Percentiles rank a stretch among this genome's conserved stretches.
Evolutionary conservation across 2,329 filamentous ascomycete species (phyloP).

Genomic region (Exutisphaerella laricina): DNA sequence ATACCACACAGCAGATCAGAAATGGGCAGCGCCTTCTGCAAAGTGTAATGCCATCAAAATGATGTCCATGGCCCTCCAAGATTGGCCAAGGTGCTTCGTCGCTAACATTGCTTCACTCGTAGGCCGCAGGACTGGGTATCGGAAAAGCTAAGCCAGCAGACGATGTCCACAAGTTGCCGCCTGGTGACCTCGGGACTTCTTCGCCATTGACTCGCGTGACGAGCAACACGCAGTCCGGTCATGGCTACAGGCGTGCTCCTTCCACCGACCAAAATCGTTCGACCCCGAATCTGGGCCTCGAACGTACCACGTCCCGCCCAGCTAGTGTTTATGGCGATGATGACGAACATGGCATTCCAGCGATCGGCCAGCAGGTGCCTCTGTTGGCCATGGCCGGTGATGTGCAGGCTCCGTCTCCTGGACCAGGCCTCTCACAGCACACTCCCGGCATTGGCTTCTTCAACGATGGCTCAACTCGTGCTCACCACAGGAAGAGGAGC

Average conservation of each 20-base stretch:
- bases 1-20: too few species aligned
- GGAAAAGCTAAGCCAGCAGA: conserved; percentile 55
- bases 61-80: too few species aligned
- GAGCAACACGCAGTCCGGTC: conserved; percentile 18
- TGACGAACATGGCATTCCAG: conserved; percentile 75
- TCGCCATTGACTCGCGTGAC: conserved; percentile 25
- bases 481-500: conserved; percentile 62
- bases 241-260: conserved; percentile 19
- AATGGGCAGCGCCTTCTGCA: too few species aligned
- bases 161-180: conserved; percentile 38
- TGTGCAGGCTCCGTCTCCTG: conserved; percentile 88
- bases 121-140: conserved; percentile 77
- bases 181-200: conserved; percentile 18
- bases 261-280: conserved; percentile 43
- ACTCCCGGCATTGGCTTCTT: conserved; percentile 48
- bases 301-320: conserved; percentile 46
- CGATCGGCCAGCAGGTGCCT: conserved; percentile 86
- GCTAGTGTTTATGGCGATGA: conserved; percentile 54
- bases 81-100: too few species aligned
- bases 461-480: conserved; percentile 53
- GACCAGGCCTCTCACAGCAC: conserved; percentile 46
- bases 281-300: conserved; percentile 41
- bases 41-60: too few species aligned
- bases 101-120: too few species aligned
- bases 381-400: conserved; percentile 92